phyloP scores from a whole-genome alignment of 129 eudicot species.

The Heracleum sosnowskyi region DNA sequence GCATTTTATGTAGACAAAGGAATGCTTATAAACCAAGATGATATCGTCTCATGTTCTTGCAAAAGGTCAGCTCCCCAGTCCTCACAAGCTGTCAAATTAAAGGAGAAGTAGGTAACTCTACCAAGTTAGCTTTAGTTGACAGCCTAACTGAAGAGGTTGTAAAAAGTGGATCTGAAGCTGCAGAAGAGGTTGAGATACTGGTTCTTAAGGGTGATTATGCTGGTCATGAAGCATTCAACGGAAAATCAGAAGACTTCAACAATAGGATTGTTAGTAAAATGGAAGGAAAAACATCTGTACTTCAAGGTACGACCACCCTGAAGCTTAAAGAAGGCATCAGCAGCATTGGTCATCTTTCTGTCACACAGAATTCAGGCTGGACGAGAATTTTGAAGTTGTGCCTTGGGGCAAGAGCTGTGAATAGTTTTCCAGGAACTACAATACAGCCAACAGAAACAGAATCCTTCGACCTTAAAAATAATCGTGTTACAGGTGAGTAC shows the following conservation, averaged over 20 bases:
- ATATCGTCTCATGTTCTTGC: constrained; percentile 36
- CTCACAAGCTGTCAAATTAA: constrained; percentile 38
- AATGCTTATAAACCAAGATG: constrained; percentile 16
- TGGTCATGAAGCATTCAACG: constrained; percentile 19
- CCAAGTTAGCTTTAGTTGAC: constrained; percentile 43
- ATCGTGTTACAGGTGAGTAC: constrained; percentile 42
- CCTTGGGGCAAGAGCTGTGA: constrained; percentile 47
- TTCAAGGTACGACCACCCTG: constrained; percentile 28
- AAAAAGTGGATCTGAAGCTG: constrained; percentile 36
- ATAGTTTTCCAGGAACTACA: constrained; percentile 12
- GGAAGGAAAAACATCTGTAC: constrained; percentile 43
- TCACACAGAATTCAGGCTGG: constrained; percentile 47
- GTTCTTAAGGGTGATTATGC: constrained; percentile 34
- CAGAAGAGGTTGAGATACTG: constrained; percentile 42
- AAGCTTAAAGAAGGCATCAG: constrained; percentile 42
- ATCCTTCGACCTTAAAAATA: constrained; percentile 45
- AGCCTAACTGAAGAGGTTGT: constrained; percentile 27
- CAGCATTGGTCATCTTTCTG: constrained; percentile 23
- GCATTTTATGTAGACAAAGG: neutral
- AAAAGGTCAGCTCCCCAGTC: constrained; percentile 36
- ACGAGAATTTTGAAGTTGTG: constrained; percentile 28
- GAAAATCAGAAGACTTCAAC: constrained; percentile 30
- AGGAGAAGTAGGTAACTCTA: constrained; percentile 33
- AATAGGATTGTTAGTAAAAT: constrained; percentile 31
- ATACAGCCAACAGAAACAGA: constrained; percentile 52